Base-by-base conservation (phyloP, 768 basidiomycete species). In the Postia placenta region DNA sequence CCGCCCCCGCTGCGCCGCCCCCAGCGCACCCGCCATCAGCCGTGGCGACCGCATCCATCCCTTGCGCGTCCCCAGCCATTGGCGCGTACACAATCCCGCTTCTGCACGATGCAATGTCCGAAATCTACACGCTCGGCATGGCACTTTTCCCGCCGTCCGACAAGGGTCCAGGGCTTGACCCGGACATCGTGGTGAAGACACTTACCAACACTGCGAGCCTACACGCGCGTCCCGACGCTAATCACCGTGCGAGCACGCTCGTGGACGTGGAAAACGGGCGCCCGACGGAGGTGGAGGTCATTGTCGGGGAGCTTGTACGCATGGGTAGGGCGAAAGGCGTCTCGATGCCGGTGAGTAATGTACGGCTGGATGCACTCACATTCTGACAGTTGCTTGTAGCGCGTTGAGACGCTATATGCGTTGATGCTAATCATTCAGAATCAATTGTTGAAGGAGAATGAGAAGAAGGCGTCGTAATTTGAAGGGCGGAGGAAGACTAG, bases 251-350 rank as follows among this genome's bases (percentile, higher is more conserved):
- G 3, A 84, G 83, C 57, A 85, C 85, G 81, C 66, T 83, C 27
- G 67, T 83, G 4, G 83, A 85, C 58, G 67, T 68, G 19, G 68
- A 76, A 56, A 72, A 67, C 42, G 75, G 73, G 2, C 69, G 68
- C 46, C 81, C 84, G 33, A 75, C 84, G 51, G 84, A 86, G 64
- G 75, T 85, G 1, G 83, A 85, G 59, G 80, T 75, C 11, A 80
- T 85, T 36, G 50, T 85, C 3, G 83, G 85, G 0, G 75, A 81
- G 51, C 74, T 83, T 2, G 76, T 83, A 19, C 63, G 77, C 37
- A 67, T 79, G 66, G 81, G 75, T 0, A 69, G 64, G 55, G 65
- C 69, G 42, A 57, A 61, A 20, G 65, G 67, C 7, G 70, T 82
- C 3, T 60, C 69, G 11, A 61, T 79, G 28, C 80, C 80, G 25